Base-by-base conservation (phyloP, 2,329 filamentous ascomycete species). In the Colletotrichum theobromicola region DNA sequence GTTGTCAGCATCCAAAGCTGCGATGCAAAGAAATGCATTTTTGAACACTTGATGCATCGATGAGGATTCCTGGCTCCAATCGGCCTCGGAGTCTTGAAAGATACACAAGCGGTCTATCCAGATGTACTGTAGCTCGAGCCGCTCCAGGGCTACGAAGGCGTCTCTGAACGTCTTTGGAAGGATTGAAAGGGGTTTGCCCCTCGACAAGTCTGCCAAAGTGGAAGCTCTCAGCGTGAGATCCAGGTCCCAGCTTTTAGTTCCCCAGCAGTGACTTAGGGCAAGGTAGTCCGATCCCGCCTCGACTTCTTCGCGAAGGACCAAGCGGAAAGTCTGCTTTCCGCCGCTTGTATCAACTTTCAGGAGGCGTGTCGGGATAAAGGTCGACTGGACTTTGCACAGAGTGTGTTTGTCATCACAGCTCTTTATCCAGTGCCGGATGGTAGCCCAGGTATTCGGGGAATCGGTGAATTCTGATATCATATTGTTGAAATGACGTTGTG, bases 271-370 rank as follows among this genome's bases (percentile, higher is more conserved):
- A 5, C 42, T 46, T 46, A 46, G 42, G 0, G 42, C n/a, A 2
- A 21, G 0, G n/a, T 46, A 46, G 0, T 46, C 0, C n/a, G 42
- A 46, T 13, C 42, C 42, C 0, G 42, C 18, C 1, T 46, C 42
- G 4, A 46, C 1, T 46, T 46, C 18, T 7, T 42, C 37, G 8
- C 37, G 37, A 2, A 42, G 2, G 6, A 5, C 6, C 4, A 42
- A 2, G 37, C 37, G 37, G 6, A 42, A 42, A 42, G 4, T 42
- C 10, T 8, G 9, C 4, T 1, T 8, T 1, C 16, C 35, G 16
- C 16, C 16, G 37, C 13, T 42, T 18, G 37, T 46, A 1, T 46
- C 2, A 4, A 46, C 18, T 1, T 46, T 46, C 42, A 46, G 42
- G n/a, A 46, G 42, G 0, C 42, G 42, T 46, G n/a, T 46, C 0